Percentiles rank a stretch among this genome's conserved stretches.
Conservation (phyloP, 2,329 filamentous ascomycete genomes). For the Colletotrichum camelliae region DNA sequence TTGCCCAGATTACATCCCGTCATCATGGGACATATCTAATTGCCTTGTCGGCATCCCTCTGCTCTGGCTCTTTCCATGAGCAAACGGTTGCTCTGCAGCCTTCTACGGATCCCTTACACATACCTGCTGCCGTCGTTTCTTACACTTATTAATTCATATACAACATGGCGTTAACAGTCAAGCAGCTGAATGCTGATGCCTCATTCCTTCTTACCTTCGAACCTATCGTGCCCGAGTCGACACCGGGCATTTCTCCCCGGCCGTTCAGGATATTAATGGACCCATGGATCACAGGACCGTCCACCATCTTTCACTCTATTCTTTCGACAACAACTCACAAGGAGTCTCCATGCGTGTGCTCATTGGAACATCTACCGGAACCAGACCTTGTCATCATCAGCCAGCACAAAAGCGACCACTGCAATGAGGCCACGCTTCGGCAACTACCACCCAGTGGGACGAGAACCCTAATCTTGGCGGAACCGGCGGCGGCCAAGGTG, state of each 20-base stretch:
- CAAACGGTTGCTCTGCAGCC: background rate
- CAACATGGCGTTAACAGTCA: conserved; percentile 66
- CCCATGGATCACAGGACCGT: conserved; percentile 70
- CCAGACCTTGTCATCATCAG: conserved; percentile 53
- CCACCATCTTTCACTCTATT: conserved; percentile 63
- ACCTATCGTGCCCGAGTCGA: conserved; percentile 50
- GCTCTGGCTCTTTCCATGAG: background rate
- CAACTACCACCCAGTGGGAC: conserved; percentile 60
- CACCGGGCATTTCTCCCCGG: conserved; percentile 41
- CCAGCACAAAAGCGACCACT: conserved; percentile 66
- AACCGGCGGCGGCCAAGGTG: conserved; percentile 66
- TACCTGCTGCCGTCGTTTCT: background rate
- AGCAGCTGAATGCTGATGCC: conserved; percentile 68
- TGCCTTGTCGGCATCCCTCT: background rate
- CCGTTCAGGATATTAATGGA: conserved; percentile 74
- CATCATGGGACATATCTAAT: conserved; percentile 10
- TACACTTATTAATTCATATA: background rate
- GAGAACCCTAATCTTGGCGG: conserved; percentile 69
- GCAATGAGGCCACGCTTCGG: conserved; percentile 71
- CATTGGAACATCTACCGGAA: conserved; percentile 46
- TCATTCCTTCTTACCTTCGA: conserved; percentile 70
- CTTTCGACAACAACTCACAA: conserved; percentile 66
- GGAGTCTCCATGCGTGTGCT: conserved; percentile 59
- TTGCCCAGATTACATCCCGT: background rate
- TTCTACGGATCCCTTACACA: background rate